Conservation (phyloP, 2,329 filamentous ascomycete species). For the Cladosporium sp. region DNA sequence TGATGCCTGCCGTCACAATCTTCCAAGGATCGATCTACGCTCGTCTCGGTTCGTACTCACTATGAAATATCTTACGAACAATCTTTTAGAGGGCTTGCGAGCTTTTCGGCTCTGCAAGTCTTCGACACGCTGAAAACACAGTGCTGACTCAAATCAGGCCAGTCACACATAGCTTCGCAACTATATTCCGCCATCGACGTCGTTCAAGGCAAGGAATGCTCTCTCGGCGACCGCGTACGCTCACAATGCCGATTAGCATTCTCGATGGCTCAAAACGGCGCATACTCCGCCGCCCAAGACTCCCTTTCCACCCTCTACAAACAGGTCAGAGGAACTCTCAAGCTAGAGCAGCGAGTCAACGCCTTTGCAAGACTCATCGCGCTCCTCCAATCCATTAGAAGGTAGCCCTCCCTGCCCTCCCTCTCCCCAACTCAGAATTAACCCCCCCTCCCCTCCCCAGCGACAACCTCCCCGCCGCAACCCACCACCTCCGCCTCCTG, state of each 20-base stretch:
- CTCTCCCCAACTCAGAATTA: background rate
- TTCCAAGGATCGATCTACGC: constrained; percentile 69
- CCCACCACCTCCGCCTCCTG: constrained; percentile 53
- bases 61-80: too few relatives aligned
- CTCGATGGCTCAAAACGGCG: constrained; percentile 58
- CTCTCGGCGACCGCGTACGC: constrained; percentile 73
- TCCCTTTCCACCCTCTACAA: constrained; percentile 55
- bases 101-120: too few relatives aligned
- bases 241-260: constrained; percentile 66
- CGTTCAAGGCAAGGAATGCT: constrained; percentile 58
- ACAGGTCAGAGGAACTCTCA: constrained; percentile 63
- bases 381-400: constrained; percentile 4
- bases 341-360: constrained; percentile 67
- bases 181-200: constrained; percentile 66
- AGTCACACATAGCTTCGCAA: constrained; percentile 36
- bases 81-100: too few relatives aligned
- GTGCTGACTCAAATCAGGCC: constrained; percentile 29
- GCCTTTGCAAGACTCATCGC: constrained; percentile 58
- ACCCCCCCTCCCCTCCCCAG: constrained; percentile 28
- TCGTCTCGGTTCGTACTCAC: constrained; percentile 54
- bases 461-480: constrained; percentile 51
- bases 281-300: constrained; percentile 61
- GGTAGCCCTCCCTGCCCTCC: background rate
- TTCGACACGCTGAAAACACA: background rate
- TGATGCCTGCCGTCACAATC: constrained; percentile 67